Evolutionary conservation across 768 basidiomycete species (phyloP), one percentile per base, ranked within the genome.

Genomic region (Trametes cinnabarina): DNA sequence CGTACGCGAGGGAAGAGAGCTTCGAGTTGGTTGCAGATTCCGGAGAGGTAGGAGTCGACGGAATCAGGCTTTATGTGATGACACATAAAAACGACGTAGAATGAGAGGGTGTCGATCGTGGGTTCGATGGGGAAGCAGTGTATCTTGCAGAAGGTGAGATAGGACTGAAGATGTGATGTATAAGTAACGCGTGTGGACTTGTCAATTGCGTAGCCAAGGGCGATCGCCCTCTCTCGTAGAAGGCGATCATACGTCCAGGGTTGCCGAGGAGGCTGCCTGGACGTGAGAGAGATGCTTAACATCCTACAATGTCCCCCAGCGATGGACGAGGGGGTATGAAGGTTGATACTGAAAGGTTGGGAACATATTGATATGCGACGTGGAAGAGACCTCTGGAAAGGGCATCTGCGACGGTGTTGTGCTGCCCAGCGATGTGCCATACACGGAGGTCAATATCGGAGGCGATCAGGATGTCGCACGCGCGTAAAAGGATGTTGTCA

Each of bases 71-170:
- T 63, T 42, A 79, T 76, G 55, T 74, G 71, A 28, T 65, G 62
- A 3, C 55, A 72, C 69, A 74, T 75, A 61, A 64, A 78, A 0
- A 71, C 69, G 3, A 66, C 63, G 57, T 59, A 79, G 22, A 73
- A 71, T 9, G 67, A 68, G 3, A 80, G 63, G 0, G 76, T 77
- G 46, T 78, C 71, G 2, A 62, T 52, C 0, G 75, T 76, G 0
- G 77, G 79, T 0, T 74, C 66, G 14, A 74, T 25, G 6, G 75
- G 67, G 14, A 76, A 62, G 2, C 67, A 6, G 52, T 79, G 76
- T 0, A 58, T 1, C 0, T 56, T 25, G 46, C 69, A 68, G 60
- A 79, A 79, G 0, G 66, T 60, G 10, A 77, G 23, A 42, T 78
- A 79, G 2, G 73, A 77, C 25, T 75, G 69, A 20, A 76, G 55